phyloP scores from a whole-genome alignment of 2,329 filamentous ascomycete genomes.

The Pestalotiopsis sp. region DNA sequence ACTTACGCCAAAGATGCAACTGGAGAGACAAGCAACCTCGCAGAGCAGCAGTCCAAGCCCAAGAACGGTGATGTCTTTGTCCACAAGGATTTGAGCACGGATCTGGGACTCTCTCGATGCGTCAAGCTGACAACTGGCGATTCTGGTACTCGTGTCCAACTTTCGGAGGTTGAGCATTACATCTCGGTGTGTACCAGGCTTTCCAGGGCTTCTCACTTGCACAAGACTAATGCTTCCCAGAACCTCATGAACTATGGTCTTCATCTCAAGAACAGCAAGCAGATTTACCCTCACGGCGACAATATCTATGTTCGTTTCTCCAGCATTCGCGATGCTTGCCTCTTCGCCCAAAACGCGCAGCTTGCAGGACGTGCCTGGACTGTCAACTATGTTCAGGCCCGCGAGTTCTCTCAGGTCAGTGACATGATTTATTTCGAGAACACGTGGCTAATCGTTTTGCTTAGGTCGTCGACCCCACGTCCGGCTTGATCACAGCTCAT shows the following conservation, averaged over 20 bases:
- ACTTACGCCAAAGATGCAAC: neutral
- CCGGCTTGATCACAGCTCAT: conserved; percentile 40
- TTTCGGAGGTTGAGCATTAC: conserved; percentile 44
- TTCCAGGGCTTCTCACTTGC: neutral
- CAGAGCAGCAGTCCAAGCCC: neutral
- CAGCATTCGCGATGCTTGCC: conserved; percentile 62
- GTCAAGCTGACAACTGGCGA: conserved; percentile 41
- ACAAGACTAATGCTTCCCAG: conserved; percentile 29
- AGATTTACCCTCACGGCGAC: conserved; percentile 38
- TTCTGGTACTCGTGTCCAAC: conserved; percentile 27
- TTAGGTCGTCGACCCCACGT: conserved; percentile 31
- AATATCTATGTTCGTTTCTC: conserved; percentile 58
- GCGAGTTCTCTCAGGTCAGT: conserved; percentile 45
- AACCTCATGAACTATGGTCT: conserved; percentile 36
- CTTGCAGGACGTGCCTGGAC: conserved; percentile 49
- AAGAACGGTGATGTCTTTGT: neutral
- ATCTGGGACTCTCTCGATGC: conserved; percentile 47
- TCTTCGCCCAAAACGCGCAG: conserved; percentile 48
- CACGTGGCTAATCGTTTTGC: conserved; percentile 12
- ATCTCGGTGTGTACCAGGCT: conserved; percentile 44
- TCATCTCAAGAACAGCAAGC: conserved; percentile 39
- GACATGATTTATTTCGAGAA: neutral
- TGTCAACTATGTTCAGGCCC: conserved; percentile 45
- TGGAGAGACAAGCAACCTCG: neutral
- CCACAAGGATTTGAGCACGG: conserved; percentile 42